phyloP scores from a whole-genome alignment of 2,329 filamentous ascomycete species.

The Pyrenophora seminiperda region DNA sequence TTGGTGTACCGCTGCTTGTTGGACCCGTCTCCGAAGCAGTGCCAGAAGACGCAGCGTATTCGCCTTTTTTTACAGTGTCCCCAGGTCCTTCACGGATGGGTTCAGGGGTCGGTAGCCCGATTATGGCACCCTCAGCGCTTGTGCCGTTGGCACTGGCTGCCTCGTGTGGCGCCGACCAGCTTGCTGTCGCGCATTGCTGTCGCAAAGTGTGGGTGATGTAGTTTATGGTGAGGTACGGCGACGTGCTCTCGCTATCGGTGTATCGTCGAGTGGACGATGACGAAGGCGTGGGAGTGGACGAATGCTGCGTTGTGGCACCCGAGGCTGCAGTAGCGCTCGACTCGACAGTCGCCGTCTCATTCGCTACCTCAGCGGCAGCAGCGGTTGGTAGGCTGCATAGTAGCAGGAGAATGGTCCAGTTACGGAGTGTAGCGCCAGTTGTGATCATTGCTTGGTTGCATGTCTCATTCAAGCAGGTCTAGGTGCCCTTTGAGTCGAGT shows the following conservation, averaged over 20 bases:
- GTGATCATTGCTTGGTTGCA: slow-evolving; percentile 48
- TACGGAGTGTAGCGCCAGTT: slow-evolving; percentile 47
- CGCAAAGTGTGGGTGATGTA: slow-evolving; percentile 80
- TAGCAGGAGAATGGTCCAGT: slow-evolving; percentile 43
- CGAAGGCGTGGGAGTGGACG: slow-evolving; percentile 18
- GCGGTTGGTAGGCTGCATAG: slow-evolving; percentile 40
- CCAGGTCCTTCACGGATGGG: slow-evolving; percentile 17
- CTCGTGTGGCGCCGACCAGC: slow-evolving; percentile 52
- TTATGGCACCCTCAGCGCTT: slow-evolving; percentile 13
- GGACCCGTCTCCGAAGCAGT: slow-evolving; percentile 9
- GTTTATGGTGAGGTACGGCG: slow-evolving; percentile 69
- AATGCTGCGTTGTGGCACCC: slow-evolving; percentile 26
- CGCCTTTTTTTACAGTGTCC: slow-evolving; percentile 9
- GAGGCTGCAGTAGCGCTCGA: slow-evolving; percentile 33
- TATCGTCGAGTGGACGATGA: slow-evolving; percentile 22
- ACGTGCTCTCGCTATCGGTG: slow-evolving; percentile 48
- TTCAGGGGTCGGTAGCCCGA: slow-evolving; percentile 18
- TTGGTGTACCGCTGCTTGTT: slow-evolving; percentile 15
- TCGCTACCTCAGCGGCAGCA: slow-evolving; percentile 37
- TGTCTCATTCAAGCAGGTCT: slow-evolving; percentile 39
- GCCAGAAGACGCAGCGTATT: slow-evolving; percentile 1
- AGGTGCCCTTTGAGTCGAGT: slow-evolving; percentile 22
- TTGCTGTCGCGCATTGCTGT: slow-evolving; percentile 74
- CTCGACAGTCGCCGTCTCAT: slow-evolving; percentile 35
- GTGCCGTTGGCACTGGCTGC: slow-evolving; percentile 18